Evolutionary conservation across 2,329 filamentous ascomycete species (phyloP), one percentile per base, ranked within the genome.

Genomic region (Scolecobasidium constrictum): DNA sequence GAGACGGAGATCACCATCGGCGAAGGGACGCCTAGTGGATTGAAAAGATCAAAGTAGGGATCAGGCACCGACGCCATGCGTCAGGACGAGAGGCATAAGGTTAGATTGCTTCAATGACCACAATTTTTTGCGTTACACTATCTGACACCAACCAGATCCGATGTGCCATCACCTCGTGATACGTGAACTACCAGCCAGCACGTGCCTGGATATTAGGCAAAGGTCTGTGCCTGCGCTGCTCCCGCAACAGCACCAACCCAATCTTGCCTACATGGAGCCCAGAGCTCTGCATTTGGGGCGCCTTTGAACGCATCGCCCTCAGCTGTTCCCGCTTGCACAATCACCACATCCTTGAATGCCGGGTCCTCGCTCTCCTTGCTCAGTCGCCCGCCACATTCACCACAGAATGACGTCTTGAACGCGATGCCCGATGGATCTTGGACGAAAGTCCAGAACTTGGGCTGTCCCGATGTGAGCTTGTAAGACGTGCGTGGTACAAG

Each of bases 401-500:
- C 34, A 15, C 34, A 36, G 16, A 36, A 36, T 13, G 34, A 36
- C 12, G 16, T 36, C 12, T 13, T 36, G 34, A 36, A 36, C 7
- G 16, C 12, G 16, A 36, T 36, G 7, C 16, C 12, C 7, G 34
- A 36, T 11, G 34, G 34, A 17, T 36, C 9, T 36, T 36, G 34
- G 11, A 17, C 16, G 34, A 36, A 36, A 11, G 34, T 11, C 12
- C 16, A 36, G 16, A 7, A 7, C 16, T 36, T 36, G 12, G 34
- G 34, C 9, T 7, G 7, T 11, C 34, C 34, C 16, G 34, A 13
- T 7, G 16, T 11, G 34, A 36, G 34, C 16, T 36, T 36, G 34
- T 11, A 36, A 15, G 54, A 56, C 3, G 63, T 54, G 3, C 55
- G 58, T 1, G 63, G 58, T 17, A 69, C 62, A 45, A 73, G 47